Conservation (phyloP, 176 grass and related monocot genomes). For the Tillandsia fasciculata region DNA sequence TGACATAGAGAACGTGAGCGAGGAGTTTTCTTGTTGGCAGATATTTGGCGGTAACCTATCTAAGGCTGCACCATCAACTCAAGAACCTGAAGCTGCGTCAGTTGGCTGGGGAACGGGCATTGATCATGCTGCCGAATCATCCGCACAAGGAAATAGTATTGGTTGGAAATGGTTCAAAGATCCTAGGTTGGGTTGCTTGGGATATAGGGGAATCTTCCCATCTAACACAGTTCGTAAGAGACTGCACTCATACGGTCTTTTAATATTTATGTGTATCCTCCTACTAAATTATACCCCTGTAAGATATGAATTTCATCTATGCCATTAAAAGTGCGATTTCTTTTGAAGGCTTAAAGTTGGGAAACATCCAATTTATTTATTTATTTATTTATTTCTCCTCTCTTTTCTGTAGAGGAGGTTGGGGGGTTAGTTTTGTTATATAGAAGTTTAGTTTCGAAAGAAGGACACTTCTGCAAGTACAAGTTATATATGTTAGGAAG, state of each 20-base stretch:
- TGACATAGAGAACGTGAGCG: constrained; percentile 75
- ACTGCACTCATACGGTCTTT: background rate
- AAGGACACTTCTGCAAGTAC: no score
- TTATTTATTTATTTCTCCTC: background rate
- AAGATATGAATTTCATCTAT: no score
- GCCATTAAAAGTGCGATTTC: no score
- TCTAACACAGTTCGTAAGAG: constrained; percentile 52
- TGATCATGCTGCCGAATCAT: constrained; percentile 43
- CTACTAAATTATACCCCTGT: no score
- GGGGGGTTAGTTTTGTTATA: no score
- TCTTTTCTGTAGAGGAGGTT: background rate
- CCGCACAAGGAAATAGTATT: constrained; percentile 51
- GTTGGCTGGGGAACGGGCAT: constrained; percentile 70
- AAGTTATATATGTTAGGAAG: no score
- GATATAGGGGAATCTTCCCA: constrained; percentile 89
- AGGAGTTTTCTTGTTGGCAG: constrained; percentile 87
- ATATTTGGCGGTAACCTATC: constrained; percentile 40
- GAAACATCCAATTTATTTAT: background rate
- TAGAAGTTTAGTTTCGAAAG: no score
- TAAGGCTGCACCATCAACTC: constrained; percentile 30
- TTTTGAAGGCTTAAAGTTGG: no score
- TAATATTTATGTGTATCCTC: no score
- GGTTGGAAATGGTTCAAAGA: constrained; percentile 92
- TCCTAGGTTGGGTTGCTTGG: constrained; percentile 64
- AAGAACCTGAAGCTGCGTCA: constrained; percentile 64